Base-by-base conservation (phyloP, 2,329 filamentous ascomycete species). In the Fusarium pseudoanthophilum region DNA sequence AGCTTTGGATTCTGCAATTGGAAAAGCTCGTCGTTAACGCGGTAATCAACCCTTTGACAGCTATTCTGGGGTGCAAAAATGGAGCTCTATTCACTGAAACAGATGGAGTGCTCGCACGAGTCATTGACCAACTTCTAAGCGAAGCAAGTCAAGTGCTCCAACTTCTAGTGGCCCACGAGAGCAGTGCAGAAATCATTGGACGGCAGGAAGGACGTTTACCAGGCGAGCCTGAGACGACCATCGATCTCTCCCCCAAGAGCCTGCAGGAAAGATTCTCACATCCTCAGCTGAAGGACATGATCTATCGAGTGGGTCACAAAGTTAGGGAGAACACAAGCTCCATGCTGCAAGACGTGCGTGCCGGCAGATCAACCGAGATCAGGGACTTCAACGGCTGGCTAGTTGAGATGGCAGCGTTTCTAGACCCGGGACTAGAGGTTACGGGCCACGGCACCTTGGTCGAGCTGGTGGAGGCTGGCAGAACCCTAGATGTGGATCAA, bases 21-120 rank as follows among this genome's bases (percentile, higher is more conserved):
- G 93, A 97, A 78, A 98, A 97, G 80, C 85, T 98, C 3, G 92
- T 93, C 2, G 86, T 95, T 58, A 97, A 97, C 79, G 87, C 90
- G 40, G 85, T 95, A 37, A 90, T 98, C 77, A 97, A 97, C 78
- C 94, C 95, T 0, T 83, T 98, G n/a, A 96, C 94, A 1, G 92
- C 92, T 2, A 83, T 98, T 15, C 85, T 96, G 62, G 87, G 92
- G 60, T 92, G 91, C 79, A 89, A 89, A 70, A 98, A 98, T 75
- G 94, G 95, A n/a, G 86, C 87, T 10, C 81, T 98, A 0, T 90
- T 97, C 21, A 87, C 87, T 71, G 89, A 90, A 69, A 85, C 86
- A 66, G 73, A 78, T 13, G 78, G 80, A 15, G 82, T 85, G 20
- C 78, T 93, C 21, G 86, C 87, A 0, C 85, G 84, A 32, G 85